Percentiles rank a stretch among this genome's conserved stretches.
Conservation (phyloP, 768 basidiomycete genomes). For the Lactarius akahatsu region DNA sequence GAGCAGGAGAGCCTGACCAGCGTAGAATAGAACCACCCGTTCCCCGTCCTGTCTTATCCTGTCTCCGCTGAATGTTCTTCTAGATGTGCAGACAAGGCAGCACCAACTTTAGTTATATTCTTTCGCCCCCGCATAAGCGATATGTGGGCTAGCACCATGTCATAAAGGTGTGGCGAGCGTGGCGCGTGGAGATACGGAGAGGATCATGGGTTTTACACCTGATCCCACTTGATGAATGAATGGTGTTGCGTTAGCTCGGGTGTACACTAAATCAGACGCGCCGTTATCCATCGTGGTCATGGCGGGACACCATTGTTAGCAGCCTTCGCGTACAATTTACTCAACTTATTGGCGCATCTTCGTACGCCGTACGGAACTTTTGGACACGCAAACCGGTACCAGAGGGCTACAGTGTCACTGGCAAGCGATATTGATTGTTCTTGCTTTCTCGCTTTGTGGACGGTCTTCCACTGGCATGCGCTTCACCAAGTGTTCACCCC, state of each 20-base stretch:
- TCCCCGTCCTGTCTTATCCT: neutral
- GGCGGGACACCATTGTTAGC: neutral
- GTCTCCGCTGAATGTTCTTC: neutral
- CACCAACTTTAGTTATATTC: neutral
- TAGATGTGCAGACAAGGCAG: neutral
- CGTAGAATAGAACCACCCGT: constrained; percentile 22
- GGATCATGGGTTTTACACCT: neutral
- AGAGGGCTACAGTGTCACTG: no score
- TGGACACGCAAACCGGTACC: no score
- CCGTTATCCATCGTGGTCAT: no score
- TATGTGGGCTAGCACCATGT: neutral
- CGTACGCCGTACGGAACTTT: neutral
- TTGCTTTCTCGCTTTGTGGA: no score
- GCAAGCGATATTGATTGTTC: no score
- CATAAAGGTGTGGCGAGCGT: neutral
- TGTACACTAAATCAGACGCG: neutral
- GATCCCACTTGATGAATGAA: neutral
- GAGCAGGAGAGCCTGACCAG: constrained; percentile 29
- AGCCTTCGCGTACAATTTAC: neutral
- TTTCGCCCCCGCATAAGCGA: neutral
- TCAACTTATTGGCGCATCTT: neutral
- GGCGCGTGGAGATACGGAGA: neutral
- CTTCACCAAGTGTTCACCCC: no score
- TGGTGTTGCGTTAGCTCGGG: neutral
- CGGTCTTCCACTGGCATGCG: no score